Conservation (phyloP, 148 eudicot genomes). For the Chenopodium suecicum region DNA sequence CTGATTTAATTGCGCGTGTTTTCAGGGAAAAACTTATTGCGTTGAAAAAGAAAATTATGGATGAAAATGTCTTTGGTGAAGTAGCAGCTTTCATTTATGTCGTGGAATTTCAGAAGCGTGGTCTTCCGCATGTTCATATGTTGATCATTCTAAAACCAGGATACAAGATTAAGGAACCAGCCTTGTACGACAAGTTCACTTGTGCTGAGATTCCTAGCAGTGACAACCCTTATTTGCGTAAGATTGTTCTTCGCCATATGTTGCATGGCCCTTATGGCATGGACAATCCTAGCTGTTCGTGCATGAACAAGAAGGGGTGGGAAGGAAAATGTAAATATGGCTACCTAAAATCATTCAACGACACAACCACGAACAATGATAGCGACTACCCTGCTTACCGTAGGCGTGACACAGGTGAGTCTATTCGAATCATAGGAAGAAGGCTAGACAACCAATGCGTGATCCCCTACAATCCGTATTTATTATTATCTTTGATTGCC, state of each 20-base stretch:
- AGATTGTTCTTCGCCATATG: background rate
- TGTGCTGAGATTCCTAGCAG: background rate
- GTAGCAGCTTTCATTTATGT: background rate
- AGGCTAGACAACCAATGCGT: background rate
- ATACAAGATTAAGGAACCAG: background rate
- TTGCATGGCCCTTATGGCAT: constrained; percentile 9
- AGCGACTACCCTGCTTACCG: background rate
- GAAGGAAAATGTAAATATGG: background rate
- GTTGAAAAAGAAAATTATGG: background rate
- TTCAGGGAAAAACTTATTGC: background rate
- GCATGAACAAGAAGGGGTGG: background rate
- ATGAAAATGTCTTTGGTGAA: background rate
- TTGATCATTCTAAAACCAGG: background rate
- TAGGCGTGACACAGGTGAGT: background rate
- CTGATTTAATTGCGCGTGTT: background rate
- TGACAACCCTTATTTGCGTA: background rate
- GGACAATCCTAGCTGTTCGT: background rate
- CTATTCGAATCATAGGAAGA: background rate
- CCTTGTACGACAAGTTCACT: background rate
- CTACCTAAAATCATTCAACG: background rate
- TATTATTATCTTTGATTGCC: background rate
- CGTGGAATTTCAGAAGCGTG: constrained; percentile 10
- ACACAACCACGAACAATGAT: background rate
- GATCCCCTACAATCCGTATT: background rate
- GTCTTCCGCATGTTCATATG: background rate